Conservation (phyloP, 2,329 filamentous ascomycete species). For the Didymella pomorum region DNA sequence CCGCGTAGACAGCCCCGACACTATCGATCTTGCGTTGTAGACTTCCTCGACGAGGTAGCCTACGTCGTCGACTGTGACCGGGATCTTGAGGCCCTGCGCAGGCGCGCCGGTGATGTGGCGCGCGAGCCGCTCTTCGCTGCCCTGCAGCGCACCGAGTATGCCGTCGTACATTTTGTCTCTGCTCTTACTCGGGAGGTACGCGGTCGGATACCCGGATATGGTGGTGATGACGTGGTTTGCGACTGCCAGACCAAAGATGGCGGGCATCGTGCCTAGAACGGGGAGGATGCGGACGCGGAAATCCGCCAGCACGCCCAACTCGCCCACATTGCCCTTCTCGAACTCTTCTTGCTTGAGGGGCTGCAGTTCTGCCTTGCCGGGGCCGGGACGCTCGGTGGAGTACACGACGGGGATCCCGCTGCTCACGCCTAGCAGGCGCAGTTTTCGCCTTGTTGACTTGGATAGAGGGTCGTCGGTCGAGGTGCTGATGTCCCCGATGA, state of each 20-base stretch:
- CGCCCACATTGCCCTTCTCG: slow-evolving; percentile 81
- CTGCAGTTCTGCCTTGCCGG: slow-evolving; percentile 88
- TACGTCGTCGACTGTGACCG: slow-evolving; percentile 80
- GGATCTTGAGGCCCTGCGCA: slow-evolving; percentile 77
- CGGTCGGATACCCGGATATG: slow-evolving; percentile 82
- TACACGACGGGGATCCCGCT: slow-evolving; percentile 91
- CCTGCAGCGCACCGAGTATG: slow-evolving; percentile 78
- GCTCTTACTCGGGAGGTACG: slow-evolving; percentile 81
- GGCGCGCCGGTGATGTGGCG: slow-evolving; percentile 62
- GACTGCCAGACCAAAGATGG: slow-evolving; percentile 88
- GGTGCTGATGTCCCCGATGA: slow-evolving; percentile 88
- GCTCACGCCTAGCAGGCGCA: slow-evolving; percentile 79
- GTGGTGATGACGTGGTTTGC: slow-evolving; percentile 93
- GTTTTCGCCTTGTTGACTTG: slow-evolving; percentile 78
- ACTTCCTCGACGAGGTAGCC: slow-evolving; percentile 91
- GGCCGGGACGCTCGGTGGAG: slow-evolving; percentile 87
- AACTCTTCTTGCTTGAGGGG: slow-evolving; percentile 90
- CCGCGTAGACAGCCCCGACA: slow-evolving; percentile 82
- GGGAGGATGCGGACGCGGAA: slow-evolving; percentile 95
- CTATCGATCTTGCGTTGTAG: slow-evolving; percentile 79
- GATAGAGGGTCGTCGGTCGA: slow-evolving; percentile 91
- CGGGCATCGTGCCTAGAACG: slow-evolving; percentile 95
- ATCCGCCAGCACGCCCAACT: slow-evolving; percentile 87
- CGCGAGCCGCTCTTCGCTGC: slow-evolving; percentile 78
- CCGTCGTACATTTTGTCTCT: slow-evolving; percentile 93